Evolutionary conservation across 768 basidiomycete species (phyloP), one percentile per base, ranked within the genome.

Genomic region (Russula foetens): DNA sequence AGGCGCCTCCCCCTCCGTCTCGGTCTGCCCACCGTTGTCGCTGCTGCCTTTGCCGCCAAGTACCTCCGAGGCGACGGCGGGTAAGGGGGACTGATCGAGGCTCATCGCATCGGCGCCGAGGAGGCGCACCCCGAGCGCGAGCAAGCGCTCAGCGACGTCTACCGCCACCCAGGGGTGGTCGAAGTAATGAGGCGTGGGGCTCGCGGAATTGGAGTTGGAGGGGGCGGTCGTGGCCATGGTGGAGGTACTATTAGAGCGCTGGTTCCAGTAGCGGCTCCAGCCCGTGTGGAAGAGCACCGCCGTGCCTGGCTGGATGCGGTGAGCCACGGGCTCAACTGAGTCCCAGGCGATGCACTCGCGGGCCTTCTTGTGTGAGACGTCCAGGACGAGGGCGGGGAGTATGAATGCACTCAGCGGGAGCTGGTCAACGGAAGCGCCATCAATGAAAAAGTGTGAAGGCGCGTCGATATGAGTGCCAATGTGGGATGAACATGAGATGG

Each of bases 401-500:
- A 69, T 60, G 58, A 71, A 67, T 7, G 61, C 33, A 26, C 58
- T 51, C 8, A 66, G 69, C n/a, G 63, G 64, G 21, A 71, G 39
- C n/a, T 67, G 63, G 54, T 71, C 67, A 41, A 71, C 64, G 45
- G 67, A 64, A 28, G 63, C 50, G 9, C 64, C 66, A 43, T 62
- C 54, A 14, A 31, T 53, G 46, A 71, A 38, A 58, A 67, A 69
- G 60, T 71, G 71, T 6, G 64, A 70, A 9, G 71, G 71, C 35
- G 69, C 70, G 50, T 71, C 71, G 23, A 71, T 56, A 54, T 71
- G 71, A 4, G 71, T 71, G 39, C 71, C 71, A 7, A 62, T 63
- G 48, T 71, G 71, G 6, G 68, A 69, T 45, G 70, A 69, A n/a
- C 68, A 47, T 7, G 60, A 56, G 31, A 71, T 59, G 1, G 39